Conservation (phyloP, 2,329 filamentous ascomycete species). For the Cadophora sp. region DNA sequence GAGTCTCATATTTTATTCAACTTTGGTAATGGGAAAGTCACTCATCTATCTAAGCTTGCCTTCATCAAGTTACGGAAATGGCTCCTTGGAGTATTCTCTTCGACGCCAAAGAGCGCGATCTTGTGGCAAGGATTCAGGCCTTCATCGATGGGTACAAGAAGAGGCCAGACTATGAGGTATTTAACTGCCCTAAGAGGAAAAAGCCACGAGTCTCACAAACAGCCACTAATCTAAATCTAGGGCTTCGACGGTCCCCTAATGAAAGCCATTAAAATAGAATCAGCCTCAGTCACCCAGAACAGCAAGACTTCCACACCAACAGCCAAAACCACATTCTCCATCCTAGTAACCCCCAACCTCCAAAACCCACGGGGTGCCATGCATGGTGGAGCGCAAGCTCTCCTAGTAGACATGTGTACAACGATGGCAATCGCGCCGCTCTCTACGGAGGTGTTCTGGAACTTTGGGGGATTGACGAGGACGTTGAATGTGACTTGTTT, state of each 20-base stretch:
- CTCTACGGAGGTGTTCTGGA: not conserved
- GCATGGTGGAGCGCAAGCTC: not conserved
- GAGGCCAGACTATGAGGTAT: not conserved
- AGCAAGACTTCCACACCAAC: not conserved
- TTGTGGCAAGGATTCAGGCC: not conserved
- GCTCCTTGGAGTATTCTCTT: constrained; percentile 3
- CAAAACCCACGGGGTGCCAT: not conserved
- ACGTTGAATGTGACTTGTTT: not conserved
- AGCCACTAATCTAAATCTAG: not conserved
- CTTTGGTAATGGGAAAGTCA: too few species aligned
- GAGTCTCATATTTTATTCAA: too few species aligned
- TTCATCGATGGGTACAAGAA: constrained; percentile 1
- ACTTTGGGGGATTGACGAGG: not conserved
- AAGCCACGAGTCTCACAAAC: too few species aligned
- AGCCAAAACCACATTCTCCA: not conserved
- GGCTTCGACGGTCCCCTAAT: not conserved
- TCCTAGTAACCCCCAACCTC: not conserved
- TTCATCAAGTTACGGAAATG: not conserved
- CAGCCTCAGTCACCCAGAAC: not conserved
- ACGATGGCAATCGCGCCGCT: not conserved
- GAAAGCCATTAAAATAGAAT: constrained; percentile 1
- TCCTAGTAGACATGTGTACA: not conserved
- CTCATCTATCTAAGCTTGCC: not conserved
- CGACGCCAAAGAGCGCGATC: not conserved
- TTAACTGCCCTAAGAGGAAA: not conserved